Evolutionary conservation across 352 stramenopile genomes (phyloP), one percentile per base, ranked within the genome.

Genomic region (Globisporangium irregulare): DNA sequence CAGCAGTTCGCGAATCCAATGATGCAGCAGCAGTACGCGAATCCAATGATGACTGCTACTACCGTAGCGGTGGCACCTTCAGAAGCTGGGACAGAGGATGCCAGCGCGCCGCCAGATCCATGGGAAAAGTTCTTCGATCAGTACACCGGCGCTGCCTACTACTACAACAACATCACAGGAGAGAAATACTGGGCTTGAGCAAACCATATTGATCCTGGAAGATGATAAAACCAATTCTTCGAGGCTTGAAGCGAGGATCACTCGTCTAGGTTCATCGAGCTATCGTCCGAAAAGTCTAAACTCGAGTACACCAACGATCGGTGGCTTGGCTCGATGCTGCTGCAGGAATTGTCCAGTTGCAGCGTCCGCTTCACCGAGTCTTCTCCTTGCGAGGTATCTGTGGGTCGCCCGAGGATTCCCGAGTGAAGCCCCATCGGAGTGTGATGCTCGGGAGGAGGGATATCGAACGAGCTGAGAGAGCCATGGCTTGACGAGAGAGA

Each of bases 61-160:
- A 9, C 62, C 58, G 25, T 46, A 41, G n/a, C 56, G 7, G 25
- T 48, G 46, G n/a, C 53, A 8, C 29, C 29, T 18, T 18, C 48
- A 15, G 24, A 67, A 43, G 41, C 24, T 20, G 10, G 36, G 5
- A 51, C 55, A 53, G 46, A 53, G 10, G 55, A 61, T 29, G 55
- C 67, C 54, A 63, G 65, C 22, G 71, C 75, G 12, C 81, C 81
- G 5, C 77, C 80, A 2, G 83, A 92, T 70, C 81, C 84, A 29
- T 97, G 89, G 89, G 79, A 91, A 18, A 89, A 96, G 59, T 93
- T 91, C 74, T 90, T 92, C 38, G 90, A 97, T 71, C 89, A 97
- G 69, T 90, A 87, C 75, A 92, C 83, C 0, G 89, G 89, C 14
- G 81, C 86, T 14, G 79, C 86, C 2, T 96, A 95, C 70, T 97